A percentile compares a stretch with the other conserved stretches of the same genome.
Evolutionary conservation across 768 basidiomycete species (phyloP).

Genomic region (Xerocomus spinulosus): DNA sequence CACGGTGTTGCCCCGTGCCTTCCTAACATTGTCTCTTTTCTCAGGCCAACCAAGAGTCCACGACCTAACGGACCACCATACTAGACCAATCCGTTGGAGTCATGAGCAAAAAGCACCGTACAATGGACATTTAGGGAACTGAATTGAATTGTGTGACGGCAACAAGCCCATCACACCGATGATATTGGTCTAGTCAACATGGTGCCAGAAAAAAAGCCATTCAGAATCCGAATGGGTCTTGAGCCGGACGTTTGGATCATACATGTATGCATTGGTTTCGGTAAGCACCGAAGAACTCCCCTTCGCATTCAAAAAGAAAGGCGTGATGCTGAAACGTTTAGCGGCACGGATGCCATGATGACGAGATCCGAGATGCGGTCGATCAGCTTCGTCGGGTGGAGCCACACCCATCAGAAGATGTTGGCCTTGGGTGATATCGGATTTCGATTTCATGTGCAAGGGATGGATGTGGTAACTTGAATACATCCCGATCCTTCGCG

Average conservation of each 20-base stretch:
- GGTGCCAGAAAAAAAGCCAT: neutral
- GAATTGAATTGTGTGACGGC: neutral
- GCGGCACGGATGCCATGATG: neutral
- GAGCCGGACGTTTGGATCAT: neutral
- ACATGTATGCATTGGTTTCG: neutral
- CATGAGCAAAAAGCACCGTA: neutral
- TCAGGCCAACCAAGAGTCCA: neutral
- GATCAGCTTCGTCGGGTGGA: neutral
- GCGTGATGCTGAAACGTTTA: neutral
- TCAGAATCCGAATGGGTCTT: neutral
- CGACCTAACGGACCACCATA: neutral
- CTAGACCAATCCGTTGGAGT: neutral
- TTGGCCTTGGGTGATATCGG: neutral
- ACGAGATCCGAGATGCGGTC: neutral
- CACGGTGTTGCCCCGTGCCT: neutral
- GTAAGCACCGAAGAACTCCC: neutral
- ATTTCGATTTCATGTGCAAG: neutral
- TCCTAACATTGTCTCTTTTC: neutral
- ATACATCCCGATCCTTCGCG: neutral
- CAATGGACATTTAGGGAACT: neutral
- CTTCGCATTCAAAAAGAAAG: too few relatives aligned
- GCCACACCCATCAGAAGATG: neutral
- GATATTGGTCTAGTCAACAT: neutral
- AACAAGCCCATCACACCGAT: neutral
- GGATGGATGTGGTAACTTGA: neutral